Base-by-base conservation (phyloP, 768 basidiomycete species). In the Solioccasus polychromus region DNA sequence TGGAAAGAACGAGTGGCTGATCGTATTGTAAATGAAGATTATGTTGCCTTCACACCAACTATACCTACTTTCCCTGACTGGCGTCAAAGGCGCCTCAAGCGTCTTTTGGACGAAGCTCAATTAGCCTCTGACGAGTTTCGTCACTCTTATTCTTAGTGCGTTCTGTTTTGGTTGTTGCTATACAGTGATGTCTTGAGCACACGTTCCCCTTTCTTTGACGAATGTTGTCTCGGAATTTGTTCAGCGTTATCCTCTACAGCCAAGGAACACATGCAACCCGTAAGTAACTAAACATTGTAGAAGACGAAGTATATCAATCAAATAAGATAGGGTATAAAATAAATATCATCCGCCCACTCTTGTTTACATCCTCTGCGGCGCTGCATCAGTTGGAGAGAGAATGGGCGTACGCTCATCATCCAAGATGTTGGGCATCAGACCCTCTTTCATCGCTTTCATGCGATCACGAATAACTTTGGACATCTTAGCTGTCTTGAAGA, bases 401-500 rank as follows among this genome's bases (percentile, higher is more conserved):
- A 48, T 25, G 9, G 49, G 36, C 3, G 28, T 24, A 18, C 1
- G n/a, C 5, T 52, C 52, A 5, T 48, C 44, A 26, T 63, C 59
- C 39, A 63, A 34, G 14, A 57, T 45, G 29, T 63, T 63, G 1
- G 0, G 8, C 39, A 63, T 35, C 40, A 3, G 17, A 7, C 56
- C 54, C 14, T 19, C 17, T 19, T 23, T 26, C 54, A 67, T 55
- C 22, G 50, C 57, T 0, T 6, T 12, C 63, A 65, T 65, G 28
- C 55, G 61, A 42, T 62, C 50, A 5, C 67, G 59, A 26, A 68
- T 49, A 35, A 52, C 48, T 12, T 44, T 59, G 17, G 60, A 2
- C 67, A 64, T 65, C 26, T 17, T 26, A 10, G 36, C 49, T 0
- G 65, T 67, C 38, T 58, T 34, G 24, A 25, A 44, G n/a, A 68